Base-by-base conservation (phyloP, 2,329 filamentous ascomycete genomes). In the Cercospora citrullina region DNA sequence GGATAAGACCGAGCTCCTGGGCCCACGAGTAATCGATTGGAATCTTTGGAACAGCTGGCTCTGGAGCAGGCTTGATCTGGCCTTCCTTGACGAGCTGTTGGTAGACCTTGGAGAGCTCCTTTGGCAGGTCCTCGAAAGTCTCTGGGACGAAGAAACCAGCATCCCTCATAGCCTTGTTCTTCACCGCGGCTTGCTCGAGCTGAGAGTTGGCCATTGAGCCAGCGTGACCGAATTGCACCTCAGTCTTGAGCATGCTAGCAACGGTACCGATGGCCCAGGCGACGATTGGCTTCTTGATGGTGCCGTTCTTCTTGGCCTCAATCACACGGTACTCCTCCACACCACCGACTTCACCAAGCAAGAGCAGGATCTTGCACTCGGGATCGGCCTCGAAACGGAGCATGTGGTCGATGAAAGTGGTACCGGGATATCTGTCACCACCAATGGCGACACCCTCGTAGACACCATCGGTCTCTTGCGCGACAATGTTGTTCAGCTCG, bases 251-350 rank as follows among this genome's bases (percentile, higher is more conserved):
- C 93, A 99, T 95, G 87, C 92, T 94, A 72, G 95, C 95, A 83
- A 96, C 97, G 77, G 95, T 99, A 86, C 95, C 95, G 79, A 99
- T 99, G 75, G 95, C 95, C 95, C 95, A 99, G 53, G 95, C 95
- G 70, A 99, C 94, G 78, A 99, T 95, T 77, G 95, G 95, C 90
- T 99, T 99, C 81, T 91, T 99, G 81, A 99, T 97, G 80, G 88
- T 83, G 77, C 95, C 95, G 74, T 91, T 87, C 89, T 98, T 95
- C 76, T 99, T 92, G 69, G 95, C 95, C 79, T 99, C 94, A 75
- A 99, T 97, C 76, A 99, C 95, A 84, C 96, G 94, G 89, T 99
- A 99, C 84, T 99, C 95, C 84, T 99, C 95, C 70, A 98, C 94
- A 88, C 95, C 95, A 88, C 95, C 95, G 74, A 99, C 95, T 84